Conservation (phyloP, 2,329 filamentous ascomycete species). For the Hypoxylon rubiginosum region DNA sequence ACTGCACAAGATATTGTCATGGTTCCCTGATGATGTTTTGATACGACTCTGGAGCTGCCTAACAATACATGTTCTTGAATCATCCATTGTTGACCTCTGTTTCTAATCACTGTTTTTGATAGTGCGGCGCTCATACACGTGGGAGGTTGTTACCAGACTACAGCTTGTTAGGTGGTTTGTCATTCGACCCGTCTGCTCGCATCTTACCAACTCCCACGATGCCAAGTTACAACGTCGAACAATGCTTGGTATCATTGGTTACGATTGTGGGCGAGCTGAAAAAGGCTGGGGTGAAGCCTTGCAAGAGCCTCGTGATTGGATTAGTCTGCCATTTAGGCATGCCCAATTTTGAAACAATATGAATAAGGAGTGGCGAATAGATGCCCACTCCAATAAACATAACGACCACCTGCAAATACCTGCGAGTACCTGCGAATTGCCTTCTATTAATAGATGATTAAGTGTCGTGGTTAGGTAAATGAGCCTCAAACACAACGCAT, state of each 20-base stretch:
- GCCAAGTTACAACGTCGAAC: slow-evolving; percentile 26
- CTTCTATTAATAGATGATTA: slow-evolving; percentile 10
- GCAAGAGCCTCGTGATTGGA: neutral
- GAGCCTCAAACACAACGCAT: slow-evolving; percentile 18
- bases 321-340: slow-evolving; percentile 7
- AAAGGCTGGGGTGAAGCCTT: slow-evolving; percentile 6
- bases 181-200: slow-evolving; percentile 3
- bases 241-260: slow-evolving; percentile 20
- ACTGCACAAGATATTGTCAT: slow-evolving; percentile 4
- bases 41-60: slow-evolving; percentile 1
- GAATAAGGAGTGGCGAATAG: slow-evolving; percentile 16
- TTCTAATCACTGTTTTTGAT: neutral
- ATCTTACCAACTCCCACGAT: slow-evolving; percentile 9
- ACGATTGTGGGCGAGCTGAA: slow-evolving; percentile 6
- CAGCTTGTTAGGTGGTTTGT: slow-evolving; percentile 25
- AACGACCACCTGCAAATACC: neutral
- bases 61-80: neutral
- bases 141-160: slow-evolving; percentile 19
- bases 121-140: slow-evolving; percentile 26
- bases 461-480: slow-evolving; percentile 17
- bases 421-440: slow-evolving; percentile 3
- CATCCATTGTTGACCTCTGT: slow-evolving; percentile 5
- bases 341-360: slow-evolving; percentile 1
- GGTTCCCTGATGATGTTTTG: slow-evolving; percentile 3
- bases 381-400: slow-evolving; percentile 11